phyloP scores from a whole-genome alignment of 2,329 filamentous ascomycete species.

The Talaromyces funiculosus region DNA sequence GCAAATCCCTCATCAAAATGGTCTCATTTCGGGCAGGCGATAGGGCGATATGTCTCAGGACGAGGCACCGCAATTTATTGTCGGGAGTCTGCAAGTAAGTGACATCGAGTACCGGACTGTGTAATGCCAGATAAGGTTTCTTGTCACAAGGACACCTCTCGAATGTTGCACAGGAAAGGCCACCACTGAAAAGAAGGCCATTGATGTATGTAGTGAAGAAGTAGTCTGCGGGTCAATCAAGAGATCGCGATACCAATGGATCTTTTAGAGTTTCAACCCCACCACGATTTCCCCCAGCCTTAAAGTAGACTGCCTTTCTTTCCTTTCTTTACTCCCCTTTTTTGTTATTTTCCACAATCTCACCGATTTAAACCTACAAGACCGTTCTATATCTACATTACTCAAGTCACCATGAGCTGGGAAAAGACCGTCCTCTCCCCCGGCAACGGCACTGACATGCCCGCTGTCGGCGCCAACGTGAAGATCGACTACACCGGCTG shows the following conservation, averaged over 20 bases:
- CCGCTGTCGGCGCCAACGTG: slow-evolving; percentile 64
- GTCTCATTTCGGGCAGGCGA: slow-evolving; percentile 4
- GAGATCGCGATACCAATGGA: neutral
- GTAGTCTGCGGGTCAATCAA: neutral
- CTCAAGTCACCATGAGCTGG: slow-evolving; percentile 50
- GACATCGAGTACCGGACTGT: neutral
- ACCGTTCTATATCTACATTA: neutral
- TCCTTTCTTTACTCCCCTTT: neutral
- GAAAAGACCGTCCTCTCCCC: slow-evolving; percentile 58
- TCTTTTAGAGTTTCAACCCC: slow-evolving; percentile 5
- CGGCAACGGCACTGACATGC: slow-evolving; percentile 58
- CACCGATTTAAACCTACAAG: neutral
- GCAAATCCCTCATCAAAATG: slow-evolving; percentile 3
- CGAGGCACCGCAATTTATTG: neutral
- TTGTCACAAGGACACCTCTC: neutral
- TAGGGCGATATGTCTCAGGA: neutral
- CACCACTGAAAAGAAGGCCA: neutral
- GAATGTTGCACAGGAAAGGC: neutral
- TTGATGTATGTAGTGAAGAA: neutral
- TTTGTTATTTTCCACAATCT: neutral
- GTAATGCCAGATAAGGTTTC: neutral
- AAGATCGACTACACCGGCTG: slow-evolving; percentile 89
- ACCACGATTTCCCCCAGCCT: slow-evolving; percentile 2
- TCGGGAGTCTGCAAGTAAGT: neutral
- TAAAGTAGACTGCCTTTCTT: slow-evolving; percentile 1